Conservation (phyloP, 1,284 basidiomycete genomes). For the Pseudozyma thailandica region DNA sequence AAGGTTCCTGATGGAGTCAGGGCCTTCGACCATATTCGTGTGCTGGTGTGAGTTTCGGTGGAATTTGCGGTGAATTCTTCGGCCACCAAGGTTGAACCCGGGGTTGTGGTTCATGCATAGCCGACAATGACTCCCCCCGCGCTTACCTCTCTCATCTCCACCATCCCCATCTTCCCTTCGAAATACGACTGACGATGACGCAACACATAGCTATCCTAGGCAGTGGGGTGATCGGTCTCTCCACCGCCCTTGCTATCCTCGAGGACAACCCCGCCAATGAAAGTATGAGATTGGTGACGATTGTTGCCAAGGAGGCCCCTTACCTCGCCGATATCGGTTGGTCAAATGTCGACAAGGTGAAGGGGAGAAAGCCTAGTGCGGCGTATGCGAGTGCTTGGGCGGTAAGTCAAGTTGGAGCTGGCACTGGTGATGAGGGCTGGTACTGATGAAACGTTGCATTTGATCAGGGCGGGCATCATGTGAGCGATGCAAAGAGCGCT, state of each 20-base stretch:
- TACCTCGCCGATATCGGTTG: constrained; percentile 1
- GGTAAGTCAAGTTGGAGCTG: constrained; percentile 21
- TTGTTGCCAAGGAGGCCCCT: constrained; percentile 42
- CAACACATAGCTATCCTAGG: constrained; percentile 38
- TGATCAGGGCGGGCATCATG: constrained; percentile 51
- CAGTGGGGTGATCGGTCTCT: constrained; percentile 52
- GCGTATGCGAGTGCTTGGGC: constrained; percentile 51
- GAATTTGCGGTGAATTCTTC: constrained; percentile 27
- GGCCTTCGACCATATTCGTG: neutral
- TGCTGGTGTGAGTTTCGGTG: constrained; percentile 4
- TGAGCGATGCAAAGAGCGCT: constrained; percentile 43
- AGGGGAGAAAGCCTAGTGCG: constrained; percentile 13
- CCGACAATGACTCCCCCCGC: neutral
- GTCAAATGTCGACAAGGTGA: neutral
- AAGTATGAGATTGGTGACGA: constrained; percentile 16
- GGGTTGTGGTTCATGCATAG: neutral
- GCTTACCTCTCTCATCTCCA: too few species aligned
- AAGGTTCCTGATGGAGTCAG: neutral
- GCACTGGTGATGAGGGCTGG: neutral
- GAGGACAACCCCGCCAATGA: constrained; percentile 17
- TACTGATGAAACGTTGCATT: constrained; percentile 6
- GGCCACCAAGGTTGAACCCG: neutral
- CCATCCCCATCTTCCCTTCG: neutral
- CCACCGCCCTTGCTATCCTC: constrained; percentile 40
- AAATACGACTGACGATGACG: neutral